Conservation (phyloP, 768 basidiomycete genomes). For the Trametes maxima region DNA sequence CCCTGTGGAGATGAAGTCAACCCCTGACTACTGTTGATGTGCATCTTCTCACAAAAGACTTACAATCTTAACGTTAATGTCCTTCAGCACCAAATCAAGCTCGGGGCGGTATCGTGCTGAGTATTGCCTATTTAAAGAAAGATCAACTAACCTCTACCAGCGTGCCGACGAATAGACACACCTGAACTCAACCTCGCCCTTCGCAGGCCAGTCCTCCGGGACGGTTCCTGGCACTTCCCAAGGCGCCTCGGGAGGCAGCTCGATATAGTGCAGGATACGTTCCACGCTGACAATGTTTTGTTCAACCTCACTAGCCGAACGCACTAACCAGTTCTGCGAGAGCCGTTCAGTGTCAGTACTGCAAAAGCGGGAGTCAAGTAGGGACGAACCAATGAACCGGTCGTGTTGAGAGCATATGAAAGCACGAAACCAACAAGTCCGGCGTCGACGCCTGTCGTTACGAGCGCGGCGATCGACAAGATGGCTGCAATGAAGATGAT, state of each 20-base stretch:
- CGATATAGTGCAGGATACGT: conserved; percentile 80
- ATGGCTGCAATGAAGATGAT: conserved; percentile 76
- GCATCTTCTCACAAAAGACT: conserved; percentile 19
- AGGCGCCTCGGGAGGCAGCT: conserved; percentile 74
- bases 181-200: conserved; percentile 76
- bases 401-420: conserved; percentile 83
- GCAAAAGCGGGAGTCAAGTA: background rate
- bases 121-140: conserved; percentile 50
- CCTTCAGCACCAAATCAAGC: conserved; percentile 77
- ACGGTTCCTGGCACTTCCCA: conserved; percentile 63
- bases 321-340: conserved; percentile 76
- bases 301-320: conserved; percentile 85
- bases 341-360: background rate
- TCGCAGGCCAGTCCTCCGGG: conserved; percentile 69
- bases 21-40: background rate
- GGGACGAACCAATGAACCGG: conserved; percentile 69
- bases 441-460: conserved; percentile 79
- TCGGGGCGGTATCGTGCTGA: conserved; percentile 80
- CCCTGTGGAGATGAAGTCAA: conserved; percentile 16
- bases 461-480: conserved; percentile 69
- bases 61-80: conserved; percentile 72
- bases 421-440: conserved; percentile 86
- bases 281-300: conserved; percentile 91
- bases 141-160: background rate
- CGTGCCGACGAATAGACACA: conserved; percentile 36